Percentiles rank a stretch among this genome's conserved stretches.
These are phyloP conservation scores for Myriosclerotinia curreyana DNA, from an alignment of 2,329 filamentous ascomycete genomes.

Conservation along the genomic window DNA sequence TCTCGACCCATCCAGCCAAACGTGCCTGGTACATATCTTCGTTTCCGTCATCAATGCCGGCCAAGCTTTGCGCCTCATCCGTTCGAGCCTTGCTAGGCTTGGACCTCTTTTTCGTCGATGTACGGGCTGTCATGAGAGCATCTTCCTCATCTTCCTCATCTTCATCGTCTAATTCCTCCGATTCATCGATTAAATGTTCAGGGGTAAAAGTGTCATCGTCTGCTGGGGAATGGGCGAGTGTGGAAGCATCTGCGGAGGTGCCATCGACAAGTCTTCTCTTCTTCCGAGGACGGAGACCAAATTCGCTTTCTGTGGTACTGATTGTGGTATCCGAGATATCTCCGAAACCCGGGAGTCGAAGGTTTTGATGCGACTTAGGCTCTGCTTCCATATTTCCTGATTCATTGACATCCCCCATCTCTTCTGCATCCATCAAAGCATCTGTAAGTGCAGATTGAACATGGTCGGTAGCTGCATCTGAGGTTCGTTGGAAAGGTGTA, in stretches of 20 bases:
- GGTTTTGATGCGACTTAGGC: constrained; percentile 65
- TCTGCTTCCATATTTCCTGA: constrained; percentile 43
- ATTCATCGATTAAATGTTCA: constrained; percentile 27
- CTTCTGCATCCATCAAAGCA: constrained; percentile 78
- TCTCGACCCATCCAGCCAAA: constrained; percentile 69
- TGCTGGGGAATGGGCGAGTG: constrained; percentile 31
- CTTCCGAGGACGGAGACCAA: constrained; percentile 58
- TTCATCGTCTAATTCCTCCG: constrained; percentile 37
- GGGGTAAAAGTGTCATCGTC: constrained; percentile 40
- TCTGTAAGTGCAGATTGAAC: constrained; percentile 70
- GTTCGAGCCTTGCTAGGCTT: constrained; percentile 27
- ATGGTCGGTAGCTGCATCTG: constrained; percentile 54
- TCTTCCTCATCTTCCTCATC: constrained; percentile 38
- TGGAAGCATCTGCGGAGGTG: constrained; percentile 31
- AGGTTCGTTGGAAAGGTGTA: constrained; percentile 79
- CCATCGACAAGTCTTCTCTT: constrained; percentile 47
- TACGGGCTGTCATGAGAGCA: constrained; percentile 43
- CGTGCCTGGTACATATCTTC: constrained; percentile 76
- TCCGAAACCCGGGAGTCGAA: constrained; percentile 70
- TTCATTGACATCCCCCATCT: constrained; percentile 51
- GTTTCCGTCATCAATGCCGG: constrained; percentile 77
- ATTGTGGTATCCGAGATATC: constrained; percentile 45
- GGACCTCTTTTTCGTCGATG: constrained; percentile 40
- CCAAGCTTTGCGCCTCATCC: constrained; percentile 39
- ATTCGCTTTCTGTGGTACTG: constrained; percentile 48